Conservation (phyloP, 78 protist genomes). For the Isochrysis galbana region DNA sequence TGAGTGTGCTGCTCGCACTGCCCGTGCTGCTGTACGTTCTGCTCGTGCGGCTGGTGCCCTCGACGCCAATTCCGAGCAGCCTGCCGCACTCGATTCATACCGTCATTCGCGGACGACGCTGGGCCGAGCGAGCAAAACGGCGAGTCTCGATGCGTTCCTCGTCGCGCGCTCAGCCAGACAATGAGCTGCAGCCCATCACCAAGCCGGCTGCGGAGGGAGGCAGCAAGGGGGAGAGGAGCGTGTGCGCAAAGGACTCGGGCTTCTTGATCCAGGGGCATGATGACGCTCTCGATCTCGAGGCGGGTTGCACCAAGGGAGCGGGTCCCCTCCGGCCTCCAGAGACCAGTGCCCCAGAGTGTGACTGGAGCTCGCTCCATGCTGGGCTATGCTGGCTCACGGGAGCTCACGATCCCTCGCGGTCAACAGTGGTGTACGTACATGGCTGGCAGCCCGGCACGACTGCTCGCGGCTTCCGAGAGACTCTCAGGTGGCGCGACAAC, state of each 20-base stretch:
- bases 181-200: background rate
- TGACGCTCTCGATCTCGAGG: background rate
- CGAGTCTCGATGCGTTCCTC: background rate
- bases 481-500: background rate
- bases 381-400: background rate
- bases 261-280: too few species aligned
- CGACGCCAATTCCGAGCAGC: background rate
- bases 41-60: background rate
- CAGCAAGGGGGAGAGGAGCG: too few species aligned
- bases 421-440: background rate
- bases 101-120: background rate
- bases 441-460: background rate
- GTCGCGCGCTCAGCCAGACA: background rate
- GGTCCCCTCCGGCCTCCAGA: background rate
- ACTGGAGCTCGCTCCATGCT: background rate
- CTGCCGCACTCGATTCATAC: background rate
- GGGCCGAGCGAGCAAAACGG: background rate
- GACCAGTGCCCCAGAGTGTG: background rate
- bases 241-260: too few species aligned
- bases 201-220: too few species aligned
- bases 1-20: background rate
- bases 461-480: background rate
- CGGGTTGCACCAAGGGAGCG: background rate
- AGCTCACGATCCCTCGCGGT: background rate
- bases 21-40: background rate